Conservation (phyloP, 2,329 filamentous ascomycete genomes). For the Trichoderma aggressivum region DNA sequence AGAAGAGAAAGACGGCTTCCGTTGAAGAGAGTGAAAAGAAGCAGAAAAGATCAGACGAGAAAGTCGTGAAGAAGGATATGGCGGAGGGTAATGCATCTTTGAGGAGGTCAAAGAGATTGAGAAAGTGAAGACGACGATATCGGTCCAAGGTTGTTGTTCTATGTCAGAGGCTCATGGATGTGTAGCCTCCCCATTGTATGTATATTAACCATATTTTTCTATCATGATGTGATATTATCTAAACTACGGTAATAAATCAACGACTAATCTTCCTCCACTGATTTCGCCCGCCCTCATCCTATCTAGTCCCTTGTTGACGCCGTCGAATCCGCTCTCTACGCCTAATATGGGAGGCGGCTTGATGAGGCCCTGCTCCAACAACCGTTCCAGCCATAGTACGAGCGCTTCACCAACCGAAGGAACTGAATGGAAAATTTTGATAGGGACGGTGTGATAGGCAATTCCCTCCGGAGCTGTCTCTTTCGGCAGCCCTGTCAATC, state of each 20-base stretch:
- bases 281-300: constrained; percentile 62
- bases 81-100: not conserved
- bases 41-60: constrained; percentile 1
- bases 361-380: constrained; percentile 55
- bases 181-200: not conserved
- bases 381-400: constrained; percentile 62
- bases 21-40: constrained; percentile 20
- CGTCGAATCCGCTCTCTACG: constrained; percentile 59
- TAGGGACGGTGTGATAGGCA: constrained; percentile 63
- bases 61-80: constrained; percentile 5
- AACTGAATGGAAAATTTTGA: constrained; percentile 72
- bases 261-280: constrained; percentile 67
- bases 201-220: not conserved
- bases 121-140: not conserved
- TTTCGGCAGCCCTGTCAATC: constrained; percentile 66
- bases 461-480: constrained; percentile 42
- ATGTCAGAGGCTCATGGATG: not conserved
- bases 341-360: constrained; percentile 63
- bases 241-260: constrained; percentile 32
- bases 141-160: not conserved
- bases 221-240: not conserved
- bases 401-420: constrained; percentile 60
- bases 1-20: constrained; percentile 25
- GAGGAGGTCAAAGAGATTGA: constrained; percentile 21
- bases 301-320: constrained; percentile 66